Base-by-base conservation (phyloP, 2,329 filamentous ascomycete genomes). In the Ophiostoma novo-ulmi region DNA sequence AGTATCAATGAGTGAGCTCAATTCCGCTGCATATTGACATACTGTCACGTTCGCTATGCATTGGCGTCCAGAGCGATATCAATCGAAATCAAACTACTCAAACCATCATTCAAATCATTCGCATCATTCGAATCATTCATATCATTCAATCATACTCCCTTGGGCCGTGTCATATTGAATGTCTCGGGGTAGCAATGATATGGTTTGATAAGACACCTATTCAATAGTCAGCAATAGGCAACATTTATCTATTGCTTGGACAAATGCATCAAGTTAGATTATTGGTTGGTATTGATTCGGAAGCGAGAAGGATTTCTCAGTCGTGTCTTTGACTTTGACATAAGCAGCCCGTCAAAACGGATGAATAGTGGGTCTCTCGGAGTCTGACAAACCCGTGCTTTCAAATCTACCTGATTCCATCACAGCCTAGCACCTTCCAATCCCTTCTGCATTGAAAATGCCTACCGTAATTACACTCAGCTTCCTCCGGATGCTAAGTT, bases 301-400 rank as follows among this genome's bases (percentile, higher is more conserved):
- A 63, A 63, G 58, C 58, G 58, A 61, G 55, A 63, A 36, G 58
- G 52, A 36, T 36, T 63, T 63, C 26, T 63, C 58, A 63, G 58
- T 26, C 58, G 58, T 63, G 58, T 63, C 58, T 63, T 26, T 55
- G 41, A 20, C 17, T 8, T 6, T 48, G 52, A 26, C 52, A 26
- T 26, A 8, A 22, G 3, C 20, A 58, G 8, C 6, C 22, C n/a
- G 52, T 14, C 52, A 11, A 63, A 63, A 63, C 58, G 58, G 58
- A 63, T 5, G 4, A 58, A 26, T 17, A 35, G 26, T 35, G 58
- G 26, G 58, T 35, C 58, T 11, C 1, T 2, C 26, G n/a, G 26
- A 31, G 11, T 63, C 58, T 63, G 58, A 63, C 58, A 63, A 63
- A 63, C 26, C 58, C 26, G 26, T 63, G 58, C 58, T 63, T 63